A percentile compares a stretch with the other conserved stretches of the same genome.
These are phyloP conservation scores for Phymatotrichopsis omnivora DNA, from an alignment of 2,329 filamentous ascomycete species.

Conservation along the genomic window DNA sequence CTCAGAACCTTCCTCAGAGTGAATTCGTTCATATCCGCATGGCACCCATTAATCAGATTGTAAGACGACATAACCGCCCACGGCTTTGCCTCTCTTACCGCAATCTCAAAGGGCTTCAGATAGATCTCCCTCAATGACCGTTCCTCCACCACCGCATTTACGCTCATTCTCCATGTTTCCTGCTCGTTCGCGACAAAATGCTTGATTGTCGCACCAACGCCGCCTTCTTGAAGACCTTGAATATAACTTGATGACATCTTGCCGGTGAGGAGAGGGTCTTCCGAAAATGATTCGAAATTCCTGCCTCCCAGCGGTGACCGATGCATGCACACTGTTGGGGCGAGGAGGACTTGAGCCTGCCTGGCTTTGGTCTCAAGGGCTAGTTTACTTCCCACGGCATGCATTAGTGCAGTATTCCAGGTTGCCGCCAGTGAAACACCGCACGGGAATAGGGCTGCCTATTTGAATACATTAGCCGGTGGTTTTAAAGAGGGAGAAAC, in stretches of 20 bases:
- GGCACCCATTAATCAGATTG: slow-evolving; percentile 53
- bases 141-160: slow-evolving; percentile 55
- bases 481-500: slow-evolving; percentile 10
- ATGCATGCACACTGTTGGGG: slow-evolving; percentile 61
- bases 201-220: slow-evolving; percentile 68
- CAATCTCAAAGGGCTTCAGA: slow-evolving; percentile 65
- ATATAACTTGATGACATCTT: slow-evolving; percentile 63
- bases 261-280: slow-evolving; percentile 68
- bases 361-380: slow-evolving; percentile 47
- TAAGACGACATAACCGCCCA: slow-evolving; percentile 62
- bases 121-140: slow-evolving; percentile 59
- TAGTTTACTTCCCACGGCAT: slow-evolving; percentile 49
- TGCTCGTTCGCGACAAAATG: slow-evolving; percentile 67
- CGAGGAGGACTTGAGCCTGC: slow-evolving; percentile 49
- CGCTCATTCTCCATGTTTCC: slow-evolving; percentile 55
- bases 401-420: slow-evolving; percentile 46
- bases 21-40: slow-evolving; percentile 37
- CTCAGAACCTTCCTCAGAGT: slow-evolving; percentile 31
- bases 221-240: slow-evolving; percentile 60
- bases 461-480: slow-evolving; percentile 48
- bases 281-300: slow-evolving; percentile 79
- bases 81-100: slow-evolving; percentile 56
- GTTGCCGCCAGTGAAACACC: slow-evolving; percentile 49
- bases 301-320: slow-evolving; percentile 72
- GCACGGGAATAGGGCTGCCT: slow-evolving; percentile 52